These are phyloP conservation scores for Penicillium salamii DNA, from an alignment of 495 filamentous ascomycete species.

Conservation along the genomic window DNA sequence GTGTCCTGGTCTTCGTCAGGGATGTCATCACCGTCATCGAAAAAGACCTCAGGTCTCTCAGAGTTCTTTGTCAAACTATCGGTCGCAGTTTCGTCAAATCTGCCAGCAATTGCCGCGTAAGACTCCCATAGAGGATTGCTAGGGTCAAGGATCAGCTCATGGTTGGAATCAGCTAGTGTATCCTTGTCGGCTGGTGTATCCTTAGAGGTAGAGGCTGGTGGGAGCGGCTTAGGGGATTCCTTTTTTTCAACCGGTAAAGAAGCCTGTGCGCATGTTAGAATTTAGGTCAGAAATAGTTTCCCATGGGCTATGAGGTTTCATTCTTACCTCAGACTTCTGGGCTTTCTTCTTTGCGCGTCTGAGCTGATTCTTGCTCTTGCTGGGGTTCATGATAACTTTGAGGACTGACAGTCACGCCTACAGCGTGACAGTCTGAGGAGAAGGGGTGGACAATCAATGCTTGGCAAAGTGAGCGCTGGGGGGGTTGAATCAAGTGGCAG, in stretches of 20 bases:
- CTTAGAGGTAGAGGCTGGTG: slow-evolving; percentile 17
- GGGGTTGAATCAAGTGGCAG: too few species aligned
- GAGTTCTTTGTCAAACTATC: slow-evolving; percentile 63
- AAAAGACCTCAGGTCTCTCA: slow-evolving; percentile 86
- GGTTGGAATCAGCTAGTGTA: slow-evolving; percentile 27
- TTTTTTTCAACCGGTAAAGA: slow-evolving; percentile 4
- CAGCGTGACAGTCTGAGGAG: background rate
- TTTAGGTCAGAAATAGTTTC: background rate
- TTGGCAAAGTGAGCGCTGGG: background rate
- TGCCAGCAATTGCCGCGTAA: slow-evolving; percentile 76
- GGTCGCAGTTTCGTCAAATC: slow-evolving; percentile 61
- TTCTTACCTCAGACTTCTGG: slow-evolving; percentile 50
- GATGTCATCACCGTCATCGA: slow-evolving; percentile 83
- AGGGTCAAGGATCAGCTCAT: slow-evolving; percentile 46
- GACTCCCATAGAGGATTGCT: slow-evolving; percentile 77
- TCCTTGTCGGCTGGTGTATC: slow-evolving; percentile 33
- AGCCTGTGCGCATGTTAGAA: slow-evolving; percentile 14
- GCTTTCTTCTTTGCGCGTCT: slow-evolving; percentile 88
- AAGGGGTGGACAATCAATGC: too few species aligned
- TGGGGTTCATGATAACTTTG: slow-evolving; percentile 52
- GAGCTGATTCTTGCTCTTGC: slow-evolving; percentile 84
- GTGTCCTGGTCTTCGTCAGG: slow-evolving; percentile 75
- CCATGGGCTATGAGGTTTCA: background rate
- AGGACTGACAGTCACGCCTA: background rate
- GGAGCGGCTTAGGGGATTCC: background rate